These are phyloP conservation scores for Boletus tomentosulus DNA, from an alignment of 768 basidiomycete species.

Conservation along the genomic window DNA sequence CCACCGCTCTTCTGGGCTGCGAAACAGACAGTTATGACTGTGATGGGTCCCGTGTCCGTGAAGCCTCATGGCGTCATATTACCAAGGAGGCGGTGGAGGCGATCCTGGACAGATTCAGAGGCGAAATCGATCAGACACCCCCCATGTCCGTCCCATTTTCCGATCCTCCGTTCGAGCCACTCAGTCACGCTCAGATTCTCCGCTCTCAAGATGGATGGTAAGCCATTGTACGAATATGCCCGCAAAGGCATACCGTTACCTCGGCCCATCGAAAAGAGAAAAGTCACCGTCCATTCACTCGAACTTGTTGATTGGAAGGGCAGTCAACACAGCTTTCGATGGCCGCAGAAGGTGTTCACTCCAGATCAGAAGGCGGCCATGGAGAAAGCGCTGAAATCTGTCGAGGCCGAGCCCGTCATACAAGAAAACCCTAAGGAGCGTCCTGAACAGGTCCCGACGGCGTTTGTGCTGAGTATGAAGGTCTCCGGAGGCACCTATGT, in stretches of 20 bases:
- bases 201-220: slow-evolving; percentile 98
- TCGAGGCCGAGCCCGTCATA: slow-evolving; percentile 38
- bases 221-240: slow-evolving; percentile 93
- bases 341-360: slow-evolving; percentile 69
- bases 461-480: slow-evolving; percentile 86
- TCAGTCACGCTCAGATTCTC: slow-evolving; percentile 66
- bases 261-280: slow-evolving; percentile 86
- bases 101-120: slow-evolving; percentile 69
- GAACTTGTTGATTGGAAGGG: slow-evolving; percentile 79
- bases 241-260: slow-evolving; percentile 87
- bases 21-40: slow-evolving; percentile 95
- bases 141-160: slow-evolving; percentile 63
- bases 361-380: slow-evolving; percentile 67
- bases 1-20: slow-evolving; percentile 88
- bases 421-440: slow-evolving; percentile 31
- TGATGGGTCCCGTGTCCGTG: slow-evolving; percentile 75
- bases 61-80: slow-evolving; percentile 79
- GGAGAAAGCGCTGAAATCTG: slow-evolving; percentile 55
- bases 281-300: slow-evolving; percentile 77
- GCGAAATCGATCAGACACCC: slow-evolving; percentile 85
- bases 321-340: slow-evolving; percentile 66
- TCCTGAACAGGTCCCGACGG: slow-evolving; percentile 50
- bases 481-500: slow-evolving; percentile 98
- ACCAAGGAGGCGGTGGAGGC: slow-evolving; percentile 71
- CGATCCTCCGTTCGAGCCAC: not conserved